Evolutionary conservation across 2,329 filamentous ascomycete species (phyloP), one percentile per base, ranked within the genome.

Genomic region (Penicillium sclerotigenum): DNA sequence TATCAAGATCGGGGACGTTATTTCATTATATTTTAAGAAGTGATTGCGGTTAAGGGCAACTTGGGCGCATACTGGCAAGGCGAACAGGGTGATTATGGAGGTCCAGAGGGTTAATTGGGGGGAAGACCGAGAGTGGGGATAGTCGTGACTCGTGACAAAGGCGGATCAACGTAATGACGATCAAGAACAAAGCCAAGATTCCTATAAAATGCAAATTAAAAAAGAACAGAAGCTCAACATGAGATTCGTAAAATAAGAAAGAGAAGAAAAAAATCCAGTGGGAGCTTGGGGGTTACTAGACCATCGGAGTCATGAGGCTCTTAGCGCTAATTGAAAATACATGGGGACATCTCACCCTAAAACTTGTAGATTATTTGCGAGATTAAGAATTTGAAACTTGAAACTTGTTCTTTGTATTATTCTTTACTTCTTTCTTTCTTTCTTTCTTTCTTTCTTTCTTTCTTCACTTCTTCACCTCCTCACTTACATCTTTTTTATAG

Each of bases 81-180:
- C 43, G 38, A 47, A 26, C 41, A 28, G 37, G 45, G 46, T 49
- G 43, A 36, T 22, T 37, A 37, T 36, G 40, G 45, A 58, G 38
- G 48, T 60, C 41, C n/a, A 18, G 34, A 46, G 47, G 50, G 45
- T 49, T 24, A 46, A 59, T 49, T 49, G 22, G 49, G 52, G 41
- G 49, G 20, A 31, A 31, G 43, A 46, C 18, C 18, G 16, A 38
- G 48, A 56, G 52, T 47, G 45, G 48, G 34, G 53, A 52, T 47
- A 38, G 47, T 38, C 34, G 46, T 49, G 48, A 60, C 51, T 56
- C 56, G 52, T 59, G 45, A 51, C 47, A 53, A 59, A 43, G 51
- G 38, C 45, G 50, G 53, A 49, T 51, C 52, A 52, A 52, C 16
- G 41, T 42, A 46, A 50, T 53, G 52, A 49, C 52, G 52, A 43